Evolutionary conservation across 179 eudicot species (phyloP), one percentile per base, ranked within the genome.

Genomic region (Corrigiola litoralis): DNA sequence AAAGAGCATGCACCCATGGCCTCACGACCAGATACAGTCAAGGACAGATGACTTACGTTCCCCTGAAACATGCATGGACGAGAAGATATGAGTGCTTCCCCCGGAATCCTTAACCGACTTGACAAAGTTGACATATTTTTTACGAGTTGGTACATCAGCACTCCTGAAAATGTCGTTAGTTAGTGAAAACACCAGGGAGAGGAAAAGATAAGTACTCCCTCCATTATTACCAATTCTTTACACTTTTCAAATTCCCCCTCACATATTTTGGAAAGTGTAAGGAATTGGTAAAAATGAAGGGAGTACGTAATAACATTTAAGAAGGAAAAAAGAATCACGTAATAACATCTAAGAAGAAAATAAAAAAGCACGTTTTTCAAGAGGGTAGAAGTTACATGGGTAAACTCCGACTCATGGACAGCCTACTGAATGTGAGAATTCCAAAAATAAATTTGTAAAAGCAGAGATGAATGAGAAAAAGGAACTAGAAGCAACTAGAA

Each of bases 11-110:
- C 33, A 16, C 59, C n/a, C 31, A 10, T 21, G 36, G 14, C 13
- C 12, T 6, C 28, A 47, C n/a, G 41, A 34, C 52, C 5, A 41
- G n/a, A 38, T 32, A 12, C 12, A 63, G 32, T 20, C 17, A 36
- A 20, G 61, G 17, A 9, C 3, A 56, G 37, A 58, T 42, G 65
- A 82, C 98, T 87, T 72, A 92, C 98, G 98, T 77, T 92, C 97
- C 56, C 98, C 97, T 4, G 95, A 92, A 33, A 87, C 95, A 71
- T 90, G 98, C 98, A 92, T 92, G 37, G 98, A 85, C 20, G 97
- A 92, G 75, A 92, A 92, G 74, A 92, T 68, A 53, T 78, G 75
- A 46, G 80, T 81, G 13, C 70, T 77, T 50, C 98, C 98, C 5
- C 95, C 97, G 6, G 89, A 85, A 51, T 58, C 76, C 80, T 87